Base-by-base conservation (phyloP, 2,329 filamentous ascomycete species). In the Exophiala calicioides region DNA sequence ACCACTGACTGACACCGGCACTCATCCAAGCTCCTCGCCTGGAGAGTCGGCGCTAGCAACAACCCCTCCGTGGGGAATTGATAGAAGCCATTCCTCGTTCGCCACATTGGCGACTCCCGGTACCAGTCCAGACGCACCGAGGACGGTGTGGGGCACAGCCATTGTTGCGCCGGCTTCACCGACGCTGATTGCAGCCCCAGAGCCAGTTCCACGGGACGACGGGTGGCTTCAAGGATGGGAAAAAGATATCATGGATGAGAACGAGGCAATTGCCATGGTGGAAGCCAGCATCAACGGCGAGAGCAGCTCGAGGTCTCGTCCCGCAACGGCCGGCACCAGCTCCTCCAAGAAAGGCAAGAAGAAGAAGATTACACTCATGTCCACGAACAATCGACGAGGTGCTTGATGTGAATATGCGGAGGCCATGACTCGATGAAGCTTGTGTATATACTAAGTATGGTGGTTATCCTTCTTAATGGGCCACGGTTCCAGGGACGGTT, bases 81-180 rank as follows among this genome's bases (percentile, higher is more conserved):
- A 66, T 12, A 64, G 68, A 35, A 57, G 51, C 8, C 55, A 60
- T 20, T 63, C 62, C 1, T 72, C 73, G 5, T 72, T 77, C 47
- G 74, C 73, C 23, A 68, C 71, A 10, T 69, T 95, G 16, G 86
- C 87, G 0, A 85, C 84, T 1, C 83, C 90, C 57, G 90, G 88
- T 3, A 90, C 87, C 1, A 94, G 87, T 53, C 90, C 90, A 0
- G 84, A 81, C 5, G 80, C 82, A 1, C 74, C 80, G 30, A 83
- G 82, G 52, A 97, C 91, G 0, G 88, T 97, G 0, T 97, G 91
- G 91, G 91, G 91, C n/a, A 97, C 91, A 1, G 76, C 80, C 3
- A 81, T 79, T 0, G 71, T 95, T 2, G 72, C 81, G 0, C 70
- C 70, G 1, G 83, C 81, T 3, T 81, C 83, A 2, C 76, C 79